These are phyloP conservation scores for Yamadazyma spencermartinsiae DNA, from an alignment of 1,139 yeast species.

Conservation along the genomic window DNA sequence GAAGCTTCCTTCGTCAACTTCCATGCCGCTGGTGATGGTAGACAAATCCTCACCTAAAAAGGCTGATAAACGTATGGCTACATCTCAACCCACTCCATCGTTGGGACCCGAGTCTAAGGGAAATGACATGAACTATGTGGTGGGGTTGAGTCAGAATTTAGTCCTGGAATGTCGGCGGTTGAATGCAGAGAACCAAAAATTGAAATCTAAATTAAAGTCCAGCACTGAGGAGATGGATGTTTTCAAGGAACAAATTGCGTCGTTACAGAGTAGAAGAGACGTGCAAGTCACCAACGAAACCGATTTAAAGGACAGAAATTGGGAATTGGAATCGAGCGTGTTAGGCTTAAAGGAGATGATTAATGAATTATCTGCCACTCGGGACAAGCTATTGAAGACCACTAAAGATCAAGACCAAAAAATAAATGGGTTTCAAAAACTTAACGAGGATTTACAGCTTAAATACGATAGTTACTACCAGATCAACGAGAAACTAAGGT, in stretches of 20 bases:
- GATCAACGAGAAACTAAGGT: conserved; percentile 35
- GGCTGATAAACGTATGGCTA: conserved; percentile 4
- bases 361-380: conserved; percentile 23
- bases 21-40: neutral
- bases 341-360: conserved; percentile 52
- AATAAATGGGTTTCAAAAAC: conserved; percentile 35
- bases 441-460: conserved; percentile 50
- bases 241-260: conserved; percentile 37
- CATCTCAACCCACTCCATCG: conserved; percentile 22
- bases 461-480: conserved; percentile 38
- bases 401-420: conserved; percentile 34
- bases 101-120: conserved; percentile 50
- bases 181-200: conserved; percentile 65
- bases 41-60: conserved; percentile 2
- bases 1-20: conserved; percentile 6
- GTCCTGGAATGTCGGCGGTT: conserved; percentile 77
- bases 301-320: conserved; percentile 64
- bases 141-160: conserved; percentile 79
- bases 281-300: conserved; percentile 41
- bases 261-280: conserved; percentile 32
- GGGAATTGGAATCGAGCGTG: conserved; percentile 71
- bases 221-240: conserved; percentile 42
- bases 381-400: conserved; percentile 32
- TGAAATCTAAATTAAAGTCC: conserved; percentile 42
- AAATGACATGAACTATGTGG: conserved; percentile 76